Percentiles rank a stretch among this genome's conserved stretches.
These are phyloP conservation scores for Lentinula lateritia DNA, from an alignment of 768 basidiomycete species.

Conservation along the genomic window DNA sequence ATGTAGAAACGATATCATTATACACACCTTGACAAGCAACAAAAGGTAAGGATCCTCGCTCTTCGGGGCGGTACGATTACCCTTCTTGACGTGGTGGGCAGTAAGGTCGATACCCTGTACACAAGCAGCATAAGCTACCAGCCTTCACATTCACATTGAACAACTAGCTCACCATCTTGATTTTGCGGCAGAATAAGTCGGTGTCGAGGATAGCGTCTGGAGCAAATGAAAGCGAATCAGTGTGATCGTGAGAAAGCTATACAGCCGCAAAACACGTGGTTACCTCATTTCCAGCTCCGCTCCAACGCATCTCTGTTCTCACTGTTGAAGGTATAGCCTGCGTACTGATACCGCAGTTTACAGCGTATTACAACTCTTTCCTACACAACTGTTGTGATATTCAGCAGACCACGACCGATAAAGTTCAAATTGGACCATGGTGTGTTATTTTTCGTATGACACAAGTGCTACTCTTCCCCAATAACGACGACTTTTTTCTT, in stretches of 20 bases:
- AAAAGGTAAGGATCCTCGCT: constrained; percentile 99
- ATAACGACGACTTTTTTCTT: constrained; percentile 8
- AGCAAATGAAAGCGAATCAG: too few species aligned
- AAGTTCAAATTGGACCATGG: constrained; percentile 44
- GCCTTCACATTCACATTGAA: constrained; percentile 15
- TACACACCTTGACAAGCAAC: constrained; percentile 89
- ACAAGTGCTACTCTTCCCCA: not conserved
- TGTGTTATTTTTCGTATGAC: constrained; percentile 25
- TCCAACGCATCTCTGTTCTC: constrained; percentile 1
- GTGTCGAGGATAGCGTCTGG: not conserved
- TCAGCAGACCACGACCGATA: too few species aligned
- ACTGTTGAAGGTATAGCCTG: too few species aligned
- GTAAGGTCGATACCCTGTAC: constrained; percentile 90
- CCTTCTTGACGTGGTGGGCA: constrained; percentile 98
- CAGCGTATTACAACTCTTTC: too few species aligned
- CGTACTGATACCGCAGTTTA: too few species aligned
- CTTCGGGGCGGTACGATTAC: constrained; percentile 89
- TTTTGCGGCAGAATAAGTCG: constrained; percentile 35
- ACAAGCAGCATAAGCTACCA: not conserved
- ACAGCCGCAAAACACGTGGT: not conserved
- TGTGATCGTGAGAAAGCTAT: constrained; percentile 21
- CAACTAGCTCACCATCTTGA: constrained; percentile 77
- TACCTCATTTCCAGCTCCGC: constrained; percentile 32
- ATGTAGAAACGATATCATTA: constrained; percentile 6
- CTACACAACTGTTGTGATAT: too few species aligned